Conservation (phyloP, 2,329 filamentous ascomycete genomes). For the Cercospora canescens region DNA sequence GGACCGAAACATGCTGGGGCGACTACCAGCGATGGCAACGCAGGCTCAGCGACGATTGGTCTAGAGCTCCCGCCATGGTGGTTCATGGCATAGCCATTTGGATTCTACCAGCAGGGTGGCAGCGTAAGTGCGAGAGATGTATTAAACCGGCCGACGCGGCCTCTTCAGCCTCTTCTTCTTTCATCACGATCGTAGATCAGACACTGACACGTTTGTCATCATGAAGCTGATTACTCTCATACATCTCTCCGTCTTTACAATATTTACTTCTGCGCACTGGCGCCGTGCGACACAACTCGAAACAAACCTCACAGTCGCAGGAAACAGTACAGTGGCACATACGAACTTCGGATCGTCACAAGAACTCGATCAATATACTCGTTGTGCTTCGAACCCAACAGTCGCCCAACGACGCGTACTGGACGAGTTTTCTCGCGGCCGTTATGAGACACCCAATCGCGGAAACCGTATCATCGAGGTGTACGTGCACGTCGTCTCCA, state of each 20-base stretch:
- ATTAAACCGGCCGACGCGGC: neutral
- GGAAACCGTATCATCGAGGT: slow-evolving; percentile 5
- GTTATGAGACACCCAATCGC: neutral
- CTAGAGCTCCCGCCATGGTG: neutral
- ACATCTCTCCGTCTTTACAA: neutral
- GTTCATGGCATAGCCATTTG: neutral
- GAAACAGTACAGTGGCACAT: neutral
- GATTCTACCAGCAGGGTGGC: neutral
- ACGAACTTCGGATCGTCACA: neutral
- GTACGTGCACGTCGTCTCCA: slow-evolving; percentile 45
- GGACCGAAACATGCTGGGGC: neutral
- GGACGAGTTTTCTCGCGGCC: slow-evolving; percentile 1
- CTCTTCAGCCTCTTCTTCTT: neutral
- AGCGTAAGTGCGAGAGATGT: neutral
- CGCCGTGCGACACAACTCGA: neutral
- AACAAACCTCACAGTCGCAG: neutral
- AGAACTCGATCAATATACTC: neutral
- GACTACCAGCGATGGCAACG: neutral
- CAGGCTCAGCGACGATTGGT: neutral
- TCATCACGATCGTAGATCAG: neutral
- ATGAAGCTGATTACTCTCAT: slow-evolving; percentile 6
- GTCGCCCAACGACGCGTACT: neutral
- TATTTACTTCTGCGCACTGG: neutral
- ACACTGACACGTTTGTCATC: neutral
- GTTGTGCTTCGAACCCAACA: slow-evolving; percentile 1